Evolutionary conservation across 495 filamentous ascomycete species (phyloP), one percentile per base, ranked within the genome.

Genomic region (Chaetomidium leptoderma): DNA sequence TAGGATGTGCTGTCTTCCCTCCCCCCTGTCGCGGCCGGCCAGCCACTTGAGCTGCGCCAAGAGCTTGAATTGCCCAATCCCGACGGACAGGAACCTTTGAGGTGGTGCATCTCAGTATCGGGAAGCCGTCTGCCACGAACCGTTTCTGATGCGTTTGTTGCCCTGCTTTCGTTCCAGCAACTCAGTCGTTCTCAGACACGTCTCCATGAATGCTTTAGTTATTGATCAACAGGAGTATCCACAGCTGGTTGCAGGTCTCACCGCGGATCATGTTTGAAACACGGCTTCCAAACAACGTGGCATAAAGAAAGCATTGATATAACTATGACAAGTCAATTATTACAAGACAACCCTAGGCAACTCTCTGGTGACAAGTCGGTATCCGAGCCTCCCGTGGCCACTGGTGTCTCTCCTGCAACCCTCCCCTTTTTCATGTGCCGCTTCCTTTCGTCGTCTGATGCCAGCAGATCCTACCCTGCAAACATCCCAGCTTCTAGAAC

Each of bases 401-500:
- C n/a, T n/a, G n/a, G n/a, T n/a, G n/a, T n/a, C n/a, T n/a, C n/a
- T n/a, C n/a, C n/a, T n/a, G n/a, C n/a, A n/a, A n/a, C n/a, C 30
- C 10, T 17, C 29, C 4, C 14, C 26, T 8, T n/a, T 24, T 26
- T 26, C 47, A 33, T 26, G 10, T 26, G 29, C 5, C 21, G 6
- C 21, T 21, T 26, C 21, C 30, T 36, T 29, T 33, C 27, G 17
- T 33, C 45, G 14, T 33, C 29, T 9, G 7, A 29, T 19, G 27
- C 21, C 37, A n/a, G 24, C 30, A 23, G 37, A 33, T 23, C 32
- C 54, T 11, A n/a, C 44, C 40, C 36, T 33, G 26, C 14, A 14
- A 39, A 39, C 26, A 36, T 30, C 16, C 32, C 40, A 17, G 42
- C 47, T 65, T 65, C 63, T 57, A 58, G 63, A 65, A 65, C 19